Conservation (phyloP, 805 yeast species). For the Sporopachydermia quercuum region DNA sequence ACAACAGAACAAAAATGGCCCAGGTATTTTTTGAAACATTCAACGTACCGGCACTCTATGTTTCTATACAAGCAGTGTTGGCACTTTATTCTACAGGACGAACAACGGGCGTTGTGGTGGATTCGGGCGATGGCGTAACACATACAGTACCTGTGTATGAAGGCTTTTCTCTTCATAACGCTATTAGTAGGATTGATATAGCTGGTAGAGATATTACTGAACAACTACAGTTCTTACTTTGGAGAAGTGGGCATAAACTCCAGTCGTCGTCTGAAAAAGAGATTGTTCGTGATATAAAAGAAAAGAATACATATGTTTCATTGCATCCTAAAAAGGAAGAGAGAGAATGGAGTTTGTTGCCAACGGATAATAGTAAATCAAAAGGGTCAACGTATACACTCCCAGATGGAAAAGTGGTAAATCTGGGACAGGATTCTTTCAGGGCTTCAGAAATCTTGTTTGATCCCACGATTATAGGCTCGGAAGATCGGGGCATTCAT, state of each 20-base stretch:
- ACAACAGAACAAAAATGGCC: slow-evolving; percentile 44
- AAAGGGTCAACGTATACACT: slow-evolving; percentile 31
- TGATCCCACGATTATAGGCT: slow-evolving; percentile 63
- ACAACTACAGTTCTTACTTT: slow-evolving; percentile 49
- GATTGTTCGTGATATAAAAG: slow-evolving; percentile 66
- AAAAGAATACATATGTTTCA: slow-evolving; percentile 53
- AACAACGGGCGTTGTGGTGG: slow-evolving; percentile 82
- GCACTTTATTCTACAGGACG: slow-evolving; percentile 79
- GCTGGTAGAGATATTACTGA: slow-evolving; percentile 84
- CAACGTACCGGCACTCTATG: slow-evolving; percentile 61
- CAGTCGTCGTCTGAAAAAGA: slow-evolving; percentile 70
- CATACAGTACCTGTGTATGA: slow-evolving; percentile 82
- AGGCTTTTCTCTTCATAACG: slow-evolving; percentile 66
- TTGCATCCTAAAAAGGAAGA: slow-evolving; percentile 43
- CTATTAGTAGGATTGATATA: slow-evolving; percentile 59
- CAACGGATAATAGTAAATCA: slow-evolving; percentile 3
- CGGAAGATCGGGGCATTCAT: slow-evolving; percentile 57
- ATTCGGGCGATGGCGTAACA: slow-evolving; percentile 88
- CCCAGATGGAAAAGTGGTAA: slow-evolving; percentile 73
- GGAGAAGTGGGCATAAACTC: slow-evolving; percentile 51
- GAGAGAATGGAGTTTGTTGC: slow-evolving; percentile 20
- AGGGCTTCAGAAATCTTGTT: slow-evolving; percentile 74
- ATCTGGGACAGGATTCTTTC: slow-evolving; percentile 52
- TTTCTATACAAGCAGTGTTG: slow-evolving; percentile 63
- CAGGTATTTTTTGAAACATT: slow-evolving; percentile 60